phyloP scores from a whole-genome alignment of 2,329 filamentous ascomycete genomes.

The Pyricularia sp. region DNA sequence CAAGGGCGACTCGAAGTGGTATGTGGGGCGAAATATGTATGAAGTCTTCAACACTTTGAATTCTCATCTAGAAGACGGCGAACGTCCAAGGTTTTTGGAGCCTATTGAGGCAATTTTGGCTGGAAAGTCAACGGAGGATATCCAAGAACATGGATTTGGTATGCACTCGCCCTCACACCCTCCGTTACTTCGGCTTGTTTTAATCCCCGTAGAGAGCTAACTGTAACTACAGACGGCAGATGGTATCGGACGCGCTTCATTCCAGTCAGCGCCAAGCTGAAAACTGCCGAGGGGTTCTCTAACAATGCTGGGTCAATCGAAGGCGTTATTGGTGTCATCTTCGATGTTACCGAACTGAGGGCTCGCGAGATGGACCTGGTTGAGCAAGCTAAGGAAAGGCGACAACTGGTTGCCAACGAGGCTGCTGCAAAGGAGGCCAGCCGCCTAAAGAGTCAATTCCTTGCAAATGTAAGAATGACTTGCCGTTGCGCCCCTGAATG shows the following conservation, averaged over 20 bases:
- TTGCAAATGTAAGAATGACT: conserved; percentile 47
- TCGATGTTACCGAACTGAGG: conserved; percentile 69
- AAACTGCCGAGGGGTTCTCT: conserved; percentile 37
- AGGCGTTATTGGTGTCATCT: conserved; percentile 69
- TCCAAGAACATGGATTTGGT: conserved; percentile 53
- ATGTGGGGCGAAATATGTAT: conserved; percentile 54
- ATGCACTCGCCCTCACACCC: conserved; percentile 13
- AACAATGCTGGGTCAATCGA: conserved; percentile 41
- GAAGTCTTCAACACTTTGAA: conserved; percentile 49
- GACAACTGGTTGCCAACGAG: conserved; percentile 62
- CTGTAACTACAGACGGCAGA: conserved; percentile 34
- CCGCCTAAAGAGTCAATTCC: conserved; percentile 69
- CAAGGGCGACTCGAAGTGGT: conserved; percentile 32
- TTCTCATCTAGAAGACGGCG: conserved; percentile 29
- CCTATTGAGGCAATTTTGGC: conserved; percentile 56
- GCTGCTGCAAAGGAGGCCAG: conserved; percentile 73
- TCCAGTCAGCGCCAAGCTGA: conserved; percentile 50
- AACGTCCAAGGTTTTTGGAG: conserved; percentile 39
- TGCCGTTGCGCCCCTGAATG: neutral
- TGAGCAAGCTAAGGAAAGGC: conserved; percentile 59
- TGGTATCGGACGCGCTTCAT: conserved; percentile 67
- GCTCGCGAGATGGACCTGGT: conserved; percentile 53
- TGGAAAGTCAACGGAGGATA: conserved; percentile 49
- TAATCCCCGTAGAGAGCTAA: neutral
- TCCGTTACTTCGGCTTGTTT: neutral